Conservation (phyloP, 768 basidiomycete species). For the Baorangia bicolor region DNA sequence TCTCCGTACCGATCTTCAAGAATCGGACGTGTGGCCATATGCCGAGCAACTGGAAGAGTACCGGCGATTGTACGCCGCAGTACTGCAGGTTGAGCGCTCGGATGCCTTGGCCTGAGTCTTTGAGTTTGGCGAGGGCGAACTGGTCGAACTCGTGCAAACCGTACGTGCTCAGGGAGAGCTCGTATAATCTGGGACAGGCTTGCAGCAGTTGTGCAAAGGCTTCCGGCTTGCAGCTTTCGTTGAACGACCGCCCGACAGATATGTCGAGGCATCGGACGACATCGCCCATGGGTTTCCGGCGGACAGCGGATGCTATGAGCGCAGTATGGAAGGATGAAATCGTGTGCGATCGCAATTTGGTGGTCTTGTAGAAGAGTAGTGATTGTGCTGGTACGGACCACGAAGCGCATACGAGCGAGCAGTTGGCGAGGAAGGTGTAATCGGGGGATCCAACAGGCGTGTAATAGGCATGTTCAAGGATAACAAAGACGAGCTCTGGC, state of each 20-base stretch:
- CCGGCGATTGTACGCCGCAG: conserved; percentile 43
- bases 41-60: conserved; percentile 41
- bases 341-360: background rate
- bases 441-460: conserved; percentile 15
- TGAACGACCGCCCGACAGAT: conserved; percentile 10
- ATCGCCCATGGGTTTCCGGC: conserved; percentile 14
- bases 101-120: conserved; percentile 22
- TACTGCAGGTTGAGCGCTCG: conserved; percentile 33
- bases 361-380: conserved; percentile 27
- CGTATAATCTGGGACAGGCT: conserved; percentile 35
- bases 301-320: conserved; percentile 14
- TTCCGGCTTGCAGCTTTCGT: conserved; percentile 6
- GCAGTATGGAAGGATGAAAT: conserved; percentile 17
- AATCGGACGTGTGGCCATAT: conserved; percentile 39
- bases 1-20: conserved; percentile 39
- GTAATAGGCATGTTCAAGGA: conserved; percentile 30
- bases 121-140: conserved; percentile 26
- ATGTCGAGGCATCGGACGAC: conserved; percentile 25
- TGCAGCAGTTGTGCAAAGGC: conserved; percentile 21
- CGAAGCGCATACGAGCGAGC: conserved; percentile 26
- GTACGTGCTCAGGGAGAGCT: conserved; percentile 27
- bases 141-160: conserved; percentile 32
- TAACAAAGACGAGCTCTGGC: conserved; percentile 20
- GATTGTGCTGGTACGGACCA: conserved; percentile 32
- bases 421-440: conserved; percentile 20